Evolutionary conservation across 768 basidiomycete species (phyloP).

Genomic region (Hericium erinaceus): DNA sequence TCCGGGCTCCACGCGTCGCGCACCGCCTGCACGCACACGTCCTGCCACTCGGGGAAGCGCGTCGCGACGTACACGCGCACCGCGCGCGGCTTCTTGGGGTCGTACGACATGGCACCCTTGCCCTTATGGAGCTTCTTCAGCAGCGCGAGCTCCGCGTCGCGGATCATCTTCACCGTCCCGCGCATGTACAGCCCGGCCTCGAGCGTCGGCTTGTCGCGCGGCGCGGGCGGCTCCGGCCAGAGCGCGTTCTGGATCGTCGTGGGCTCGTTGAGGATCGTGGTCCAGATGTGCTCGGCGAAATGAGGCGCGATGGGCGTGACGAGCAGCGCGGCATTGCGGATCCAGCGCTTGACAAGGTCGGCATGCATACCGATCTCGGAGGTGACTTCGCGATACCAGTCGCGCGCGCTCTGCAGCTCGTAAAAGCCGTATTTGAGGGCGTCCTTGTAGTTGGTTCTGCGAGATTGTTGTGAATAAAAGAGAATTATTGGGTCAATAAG

Average conservation of each 20-base stretch:
- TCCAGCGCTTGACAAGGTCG: constrained; percentile 81
- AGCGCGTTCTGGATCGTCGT: constrained; percentile 73
- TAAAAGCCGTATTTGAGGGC: constrained; percentile 94
- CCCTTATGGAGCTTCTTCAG: constrained; percentile 74
- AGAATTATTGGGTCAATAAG: not conserved
- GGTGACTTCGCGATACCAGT: constrained; percentile 95
- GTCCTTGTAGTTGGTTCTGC: constrained; percentile 90
- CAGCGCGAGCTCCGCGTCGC: constrained; percentile 75
- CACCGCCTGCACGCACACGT: constrained; percentile 66
- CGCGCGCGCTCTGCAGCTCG: constrained; percentile 84
- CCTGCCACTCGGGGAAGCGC: constrained; percentile 91
- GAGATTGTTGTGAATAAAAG: not conserved
- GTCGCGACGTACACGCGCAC: constrained; percentile 88
- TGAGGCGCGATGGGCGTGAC: constrained; percentile 87
- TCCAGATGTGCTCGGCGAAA: constrained; percentile 88
- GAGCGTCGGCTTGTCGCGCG: constrained; percentile 56
- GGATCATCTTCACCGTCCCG: constrained; percentile 79
- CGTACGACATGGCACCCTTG: constrained; percentile 55
- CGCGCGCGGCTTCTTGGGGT: constrained; percentile 77
- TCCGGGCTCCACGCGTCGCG: constrained; percentile 54
- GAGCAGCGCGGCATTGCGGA: constrained; percentile 71
- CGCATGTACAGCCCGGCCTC: constrained; percentile 84
- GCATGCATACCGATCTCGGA: constrained; percentile 84
- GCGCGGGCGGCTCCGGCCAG: constrained; percentile 63
- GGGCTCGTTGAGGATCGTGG: constrained; percentile 58